phyloP scores from a whole-genome alignment of 2,329 filamentous ascomycete species.

The Talaromyces amestolkiae region DNA sequence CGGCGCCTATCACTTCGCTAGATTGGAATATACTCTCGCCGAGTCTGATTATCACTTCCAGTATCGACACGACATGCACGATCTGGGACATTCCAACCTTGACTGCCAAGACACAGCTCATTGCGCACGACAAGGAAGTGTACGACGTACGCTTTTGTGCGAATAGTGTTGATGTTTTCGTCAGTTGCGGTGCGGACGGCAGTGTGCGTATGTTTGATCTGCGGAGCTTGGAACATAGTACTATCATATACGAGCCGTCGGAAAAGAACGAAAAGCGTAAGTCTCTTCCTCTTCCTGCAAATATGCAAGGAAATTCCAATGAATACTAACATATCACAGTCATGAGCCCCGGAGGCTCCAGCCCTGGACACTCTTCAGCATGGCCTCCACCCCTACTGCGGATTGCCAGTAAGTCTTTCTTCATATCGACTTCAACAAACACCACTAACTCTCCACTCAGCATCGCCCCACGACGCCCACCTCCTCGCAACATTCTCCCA shows the following conservation, averaged over 20 bases:
- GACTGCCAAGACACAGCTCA: slow-evolving; percentile 95
- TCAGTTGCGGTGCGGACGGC: slow-evolving; percentile 94
- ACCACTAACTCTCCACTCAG: slow-evolving; percentile 39
- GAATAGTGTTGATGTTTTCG: slow-evolving; percentile 97
- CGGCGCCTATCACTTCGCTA: slow-evolving; percentile 88
- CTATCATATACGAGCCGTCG: slow-evolving; percentile 97
- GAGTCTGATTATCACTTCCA: slow-evolving; percentile 96
- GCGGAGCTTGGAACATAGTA: slow-evolving; percentile 92
- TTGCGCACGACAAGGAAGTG: slow-evolving; percentile 98
- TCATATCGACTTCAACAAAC: neutral
- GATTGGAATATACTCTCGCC: slow-evolving; percentile 98
- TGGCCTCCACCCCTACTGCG: slow-evolving; percentile 60
- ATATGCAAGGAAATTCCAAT: neutral
- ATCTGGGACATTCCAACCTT: slow-evolving; percentile 99
- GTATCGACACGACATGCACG: slow-evolving; percentile 97
- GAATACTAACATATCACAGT: slow-evolving; percentile 29
- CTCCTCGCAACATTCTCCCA: slow-evolving; percentile 95
- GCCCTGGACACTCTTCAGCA: slow-evolving; percentile 60
- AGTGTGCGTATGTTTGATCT: slow-evolving; percentile 99
- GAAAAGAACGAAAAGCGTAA: slow-evolving; percentile 72
- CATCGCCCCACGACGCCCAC: slow-evolving; percentile 92
- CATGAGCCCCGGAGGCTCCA: slow-evolving; percentile 55
- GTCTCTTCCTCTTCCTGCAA: slow-evolving; percentile 18
- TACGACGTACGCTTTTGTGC: slow-evolving; percentile 98
- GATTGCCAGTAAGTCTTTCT: slow-evolving; percentile 39